Conservation (phyloP, 345 rosid genomes). For the Murraya paniculata region DNA sequence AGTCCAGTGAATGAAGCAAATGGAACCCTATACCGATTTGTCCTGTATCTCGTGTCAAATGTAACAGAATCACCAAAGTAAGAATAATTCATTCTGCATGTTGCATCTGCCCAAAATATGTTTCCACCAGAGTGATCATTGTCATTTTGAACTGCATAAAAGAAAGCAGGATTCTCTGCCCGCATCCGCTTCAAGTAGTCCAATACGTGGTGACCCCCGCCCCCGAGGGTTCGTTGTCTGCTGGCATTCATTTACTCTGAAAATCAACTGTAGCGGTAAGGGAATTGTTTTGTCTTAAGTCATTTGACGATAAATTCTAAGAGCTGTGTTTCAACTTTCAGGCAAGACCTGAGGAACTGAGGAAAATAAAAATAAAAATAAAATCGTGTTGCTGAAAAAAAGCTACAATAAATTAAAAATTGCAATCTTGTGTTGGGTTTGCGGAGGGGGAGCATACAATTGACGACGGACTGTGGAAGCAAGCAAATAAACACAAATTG, state of each 20-base stretch:
- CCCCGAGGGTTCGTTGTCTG: constrained; percentile 49
- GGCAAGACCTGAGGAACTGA: not conserved
- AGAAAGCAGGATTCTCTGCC: constrained; percentile 60
- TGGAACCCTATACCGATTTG: constrained; percentile 44
- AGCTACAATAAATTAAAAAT: not conserved
- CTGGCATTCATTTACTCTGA: constrained; percentile 28
- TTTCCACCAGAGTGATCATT: constrained; percentile 39
- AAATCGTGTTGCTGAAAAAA: not conserved
- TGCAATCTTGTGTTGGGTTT: not conserved
- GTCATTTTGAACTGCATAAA: constrained; percentile 52
- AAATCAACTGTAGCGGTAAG: constrained; percentile 14
- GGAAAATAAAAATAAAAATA: not conserved
- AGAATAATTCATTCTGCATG: constrained; percentile 49
- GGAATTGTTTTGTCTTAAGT: not conserved
- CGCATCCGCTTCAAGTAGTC: constrained; percentile 63
- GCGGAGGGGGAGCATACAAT: not conserved
- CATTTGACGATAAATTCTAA: not conserved
- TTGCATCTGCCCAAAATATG: constrained; percentile 71
- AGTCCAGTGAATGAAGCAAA: constrained; percentile 70
- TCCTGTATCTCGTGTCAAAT: constrained; percentile 51
- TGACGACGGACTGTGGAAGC: not conserved
- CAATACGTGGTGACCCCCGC: constrained; percentile 57
- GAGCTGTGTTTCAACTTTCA: not conserved
- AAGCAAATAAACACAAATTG: not conserved
- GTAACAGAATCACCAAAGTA: constrained; percentile 61